phyloP scores from a whole-genome alignment of 106 monocot genomes.

The Dendrobium huoshanense region DNA sequence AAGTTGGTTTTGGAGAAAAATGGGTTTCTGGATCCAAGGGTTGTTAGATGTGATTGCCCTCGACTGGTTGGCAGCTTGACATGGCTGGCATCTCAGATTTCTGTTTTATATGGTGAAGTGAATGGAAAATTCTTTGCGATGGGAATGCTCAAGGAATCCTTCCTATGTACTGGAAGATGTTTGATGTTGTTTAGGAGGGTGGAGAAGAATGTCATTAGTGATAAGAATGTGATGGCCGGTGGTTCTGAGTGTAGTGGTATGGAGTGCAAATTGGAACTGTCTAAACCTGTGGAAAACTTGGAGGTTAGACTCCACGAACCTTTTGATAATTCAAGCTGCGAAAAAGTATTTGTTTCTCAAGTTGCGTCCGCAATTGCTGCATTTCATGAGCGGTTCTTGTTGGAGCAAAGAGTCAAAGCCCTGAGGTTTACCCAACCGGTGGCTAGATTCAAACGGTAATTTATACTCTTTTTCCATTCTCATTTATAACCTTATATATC shows the following conservation, averaged over 20 bases:
- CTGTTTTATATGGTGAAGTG: slow-evolving; percentile 68
- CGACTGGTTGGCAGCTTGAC: slow-evolving; percentile 34
- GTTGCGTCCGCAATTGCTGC: slow-evolving; percentile 80
- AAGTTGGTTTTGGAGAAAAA: slow-evolving; percentile 16
- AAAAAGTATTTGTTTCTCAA: slow-evolving; percentile 66
- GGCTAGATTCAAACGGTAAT: slow-evolving; percentile 61
- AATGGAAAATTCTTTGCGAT: slow-evolving; percentile 48
- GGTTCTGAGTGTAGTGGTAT: slow-evolving; percentile 5
- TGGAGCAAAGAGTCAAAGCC: slow-evolving; percentile 56
- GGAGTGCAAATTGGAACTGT: neutral
- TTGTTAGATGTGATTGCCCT: slow-evolving; percentile 45
- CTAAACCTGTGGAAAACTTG: slow-evolving; percentile 9
- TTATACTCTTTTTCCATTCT: slow-evolving; percentile 3
- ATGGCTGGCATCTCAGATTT: slow-evolving; percentile 69
- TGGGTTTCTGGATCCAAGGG: slow-evolving; percentile 21
- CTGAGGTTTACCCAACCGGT: slow-evolving; percentile 26
- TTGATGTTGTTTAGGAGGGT: slow-evolving; percentile 27
- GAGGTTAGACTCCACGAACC: neutral
- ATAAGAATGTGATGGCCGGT: neutral
- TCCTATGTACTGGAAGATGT: slow-evolving; percentile 37
- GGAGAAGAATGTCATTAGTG: slow-evolving; percentile 2
- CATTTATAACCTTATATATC: neutral
- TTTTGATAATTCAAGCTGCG: slow-evolving; percentile 1
- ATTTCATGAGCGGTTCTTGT: slow-evolving; percentile 58
- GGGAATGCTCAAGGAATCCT: slow-evolving; percentile 56